Evolutionary conservation across 1,139 yeast genomes (phyloP), one percentile per base, ranked within the genome.

Genomic region (Meyerozyma sp.): DNA sequence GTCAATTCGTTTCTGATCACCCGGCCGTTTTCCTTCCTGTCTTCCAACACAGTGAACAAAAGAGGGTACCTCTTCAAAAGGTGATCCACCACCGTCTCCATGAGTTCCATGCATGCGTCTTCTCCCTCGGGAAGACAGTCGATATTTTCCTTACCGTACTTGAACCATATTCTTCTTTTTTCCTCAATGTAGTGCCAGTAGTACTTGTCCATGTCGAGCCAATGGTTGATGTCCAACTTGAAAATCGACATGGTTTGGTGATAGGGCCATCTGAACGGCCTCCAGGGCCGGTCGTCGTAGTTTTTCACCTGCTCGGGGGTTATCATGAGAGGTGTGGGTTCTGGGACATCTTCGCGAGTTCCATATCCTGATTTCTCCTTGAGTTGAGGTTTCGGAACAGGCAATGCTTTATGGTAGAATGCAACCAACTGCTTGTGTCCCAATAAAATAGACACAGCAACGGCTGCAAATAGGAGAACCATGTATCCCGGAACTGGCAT

Each of bases 151-250:
- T 73, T 73, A 6, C 87, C 88, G 53, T 79, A 81, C 42, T 73
- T 65, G 51, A 72, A 73, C 62, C 75, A 73, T 32, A 83, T 75
- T 49, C 84, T 64, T 53, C 74, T 64, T 61, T 82, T 81, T 55
- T 84, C 88, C 48, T 77, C 68, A 43, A 82, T 73, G 53, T 82
- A 84, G 48, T 81, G 82, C 59, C 80, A 68, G 56, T 82, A 84
- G 62, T 81, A 83, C 58, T 81, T 82, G 59, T 84, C 90, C 90
- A 84, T 84, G 55, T 83, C 90, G 46, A 84, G 65, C 91, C 90
- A 84, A 58, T 84, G 87, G 58, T 83, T 81, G 28, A 82, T 69
- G 54, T 83, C 87, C 30, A 84, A 70, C 57, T 80, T 80, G 66
- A 74, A 82, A 42, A 83, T 81, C 11, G 85, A 77, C 91, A 84